phyloP scores from a whole-genome alignment of 371 early-diverging fungal genomes.

The Dichotomocladium elegans region DNA sequence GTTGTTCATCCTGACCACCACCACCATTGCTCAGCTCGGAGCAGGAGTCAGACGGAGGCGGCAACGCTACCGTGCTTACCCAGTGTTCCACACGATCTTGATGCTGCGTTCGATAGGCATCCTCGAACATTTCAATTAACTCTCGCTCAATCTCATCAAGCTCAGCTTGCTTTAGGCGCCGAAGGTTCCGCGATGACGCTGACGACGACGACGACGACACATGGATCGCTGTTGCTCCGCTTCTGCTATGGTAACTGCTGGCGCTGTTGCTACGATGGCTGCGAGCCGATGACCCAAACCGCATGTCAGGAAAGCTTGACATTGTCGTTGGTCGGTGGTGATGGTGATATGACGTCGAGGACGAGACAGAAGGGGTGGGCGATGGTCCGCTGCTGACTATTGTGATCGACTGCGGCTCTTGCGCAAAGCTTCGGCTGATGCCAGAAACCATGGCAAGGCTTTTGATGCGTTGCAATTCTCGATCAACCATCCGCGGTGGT shows the following conservation, averaged over 20 bases:
- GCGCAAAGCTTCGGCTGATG: constrained; percentile 27
- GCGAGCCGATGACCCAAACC: background rate
- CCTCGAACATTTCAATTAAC: constrained; percentile 9
- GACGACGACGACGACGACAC: background rate
- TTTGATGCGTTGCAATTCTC: constrained; percentile 39
- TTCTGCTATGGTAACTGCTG: constrained; percentile 5
- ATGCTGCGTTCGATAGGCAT: background rate
- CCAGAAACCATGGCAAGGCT: constrained; percentile 42
- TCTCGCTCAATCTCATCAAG: constrained; percentile 12
- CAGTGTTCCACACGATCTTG: constrained; percentile 8
- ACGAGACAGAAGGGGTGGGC: constrained; percentile 13
- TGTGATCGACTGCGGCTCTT: constrained; percentile 12
- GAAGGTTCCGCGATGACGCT: background rate
- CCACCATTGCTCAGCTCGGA: background rate
- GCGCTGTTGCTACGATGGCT: constrained; percentile 9
- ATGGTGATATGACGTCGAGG: background rate
- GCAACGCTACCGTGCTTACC: constrained; percentile 10
- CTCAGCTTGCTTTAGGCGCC: background rate
- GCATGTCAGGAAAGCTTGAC: background rate
- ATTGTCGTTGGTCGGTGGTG: background rate
- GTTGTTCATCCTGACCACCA: background rate
- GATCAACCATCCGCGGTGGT: constrained; percentile 25
- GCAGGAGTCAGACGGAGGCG: constrained; percentile 1
- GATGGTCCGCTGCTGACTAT: background rate
- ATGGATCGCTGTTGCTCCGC: background rate